Conservation (phyloP, 2,329 filamentous ascomycete species). For the Albophoma yamanashiensis region DNA sequence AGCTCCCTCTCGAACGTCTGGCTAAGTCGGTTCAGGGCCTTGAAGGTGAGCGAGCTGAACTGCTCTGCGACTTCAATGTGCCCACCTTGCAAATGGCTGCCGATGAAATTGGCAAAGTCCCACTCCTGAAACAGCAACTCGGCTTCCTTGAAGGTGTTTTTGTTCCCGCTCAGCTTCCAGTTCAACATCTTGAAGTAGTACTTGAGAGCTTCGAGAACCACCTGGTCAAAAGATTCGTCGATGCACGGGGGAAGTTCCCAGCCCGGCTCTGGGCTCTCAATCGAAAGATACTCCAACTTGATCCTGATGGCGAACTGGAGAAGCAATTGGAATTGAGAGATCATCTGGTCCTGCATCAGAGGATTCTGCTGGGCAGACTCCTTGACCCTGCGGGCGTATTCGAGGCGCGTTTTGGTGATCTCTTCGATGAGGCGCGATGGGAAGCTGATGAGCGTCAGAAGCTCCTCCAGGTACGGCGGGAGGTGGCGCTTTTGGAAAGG, state of each 20-base stretch:
- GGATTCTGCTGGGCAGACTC: slow-evolving; percentile 85
- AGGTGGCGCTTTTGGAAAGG: slow-evolving; percentile 82
- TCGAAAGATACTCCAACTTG: slow-evolving; percentile 76
- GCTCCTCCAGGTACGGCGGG: slow-evolving; percentile 91
- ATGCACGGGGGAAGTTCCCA: slow-evolving; percentile 96
- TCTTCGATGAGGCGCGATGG: slow-evolving; percentile 92
- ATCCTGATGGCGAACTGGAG: slow-evolving; percentile 86
- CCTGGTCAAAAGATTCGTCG: slow-evolving; percentile 88
- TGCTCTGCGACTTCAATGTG: slow-evolving; percentile 97
- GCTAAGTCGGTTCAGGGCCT: slow-evolving; percentile 79
- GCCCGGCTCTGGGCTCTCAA: slow-evolving; percentile 77
- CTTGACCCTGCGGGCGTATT: slow-evolving; percentile 90
- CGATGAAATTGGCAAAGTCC: slow-evolving; percentile 93
- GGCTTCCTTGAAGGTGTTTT: slow-evolving; percentile 98
- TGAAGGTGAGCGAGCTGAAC: slow-evolving; percentile 88
- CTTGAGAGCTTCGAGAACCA: slow-evolving; percentile 84
- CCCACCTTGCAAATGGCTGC: slow-evolving; percentile 80
- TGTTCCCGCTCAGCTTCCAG: slow-evolving; percentile 94
- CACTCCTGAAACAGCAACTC: slow-evolving; percentile 96
- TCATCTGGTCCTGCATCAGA: slow-evolving; percentile 97
- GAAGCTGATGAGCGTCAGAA: slow-evolving; percentile 94
- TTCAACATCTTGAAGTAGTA: slow-evolving; percentile 99
- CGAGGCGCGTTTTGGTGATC: slow-evolving; percentile 84
- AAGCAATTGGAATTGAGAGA: slow-evolving; percentile 87
- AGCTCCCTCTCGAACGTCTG: slow-evolving; percentile 88